phyloP scores from a whole-genome alignment of 23 red algal genomes.

The Porphyridium purpureum region DNA sequence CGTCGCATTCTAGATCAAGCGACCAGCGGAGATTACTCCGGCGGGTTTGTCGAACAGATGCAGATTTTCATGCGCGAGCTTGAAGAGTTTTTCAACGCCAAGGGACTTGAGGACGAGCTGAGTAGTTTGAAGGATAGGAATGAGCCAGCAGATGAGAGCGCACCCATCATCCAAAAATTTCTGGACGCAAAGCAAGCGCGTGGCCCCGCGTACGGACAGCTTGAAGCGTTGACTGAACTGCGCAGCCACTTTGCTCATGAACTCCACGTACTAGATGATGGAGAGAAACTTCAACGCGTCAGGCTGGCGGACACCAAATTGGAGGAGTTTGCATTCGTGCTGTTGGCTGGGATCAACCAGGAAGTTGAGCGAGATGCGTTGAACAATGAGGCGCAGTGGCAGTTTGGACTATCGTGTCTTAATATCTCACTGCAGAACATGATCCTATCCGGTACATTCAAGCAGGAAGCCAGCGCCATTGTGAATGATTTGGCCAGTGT shows the following conservation, averaged over 20 bases:
- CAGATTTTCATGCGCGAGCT: conserved; percentile 33
- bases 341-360: conserved; percentile 7
- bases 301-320: conserved; percentile 35
- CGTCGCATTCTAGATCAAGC: background rate
- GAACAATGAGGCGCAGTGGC: too few species aligned
- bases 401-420: too few species aligned
- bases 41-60: conserved; percentile 28
- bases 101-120: conserved; percentile 33
- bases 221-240: conserved; percentile 24
- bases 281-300: conserved; percentile 24
- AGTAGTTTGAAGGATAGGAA: conserved; percentile 5
- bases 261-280: conserved; percentile 4
- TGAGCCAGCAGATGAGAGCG: background rate
- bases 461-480: too few species aligned
- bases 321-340: background rate
- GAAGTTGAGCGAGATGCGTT: conserved; percentile 28
- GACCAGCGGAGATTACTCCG: background rate
- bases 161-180: conserved; percentile 1
- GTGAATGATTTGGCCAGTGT: too few species aligned
- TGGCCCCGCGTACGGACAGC: conserved; percentile 15
- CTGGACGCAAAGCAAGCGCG: conserved; percentile 15
- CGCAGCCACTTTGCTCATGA: conserved; percentile 11
- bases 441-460: too few species aligned
- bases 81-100: conserved; percentile 51
- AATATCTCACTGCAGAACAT: too few species aligned